Conservation (phyloP, 2,329 filamentous ascomycete species). For the Byssoonygena ceratinophila region DNA sequence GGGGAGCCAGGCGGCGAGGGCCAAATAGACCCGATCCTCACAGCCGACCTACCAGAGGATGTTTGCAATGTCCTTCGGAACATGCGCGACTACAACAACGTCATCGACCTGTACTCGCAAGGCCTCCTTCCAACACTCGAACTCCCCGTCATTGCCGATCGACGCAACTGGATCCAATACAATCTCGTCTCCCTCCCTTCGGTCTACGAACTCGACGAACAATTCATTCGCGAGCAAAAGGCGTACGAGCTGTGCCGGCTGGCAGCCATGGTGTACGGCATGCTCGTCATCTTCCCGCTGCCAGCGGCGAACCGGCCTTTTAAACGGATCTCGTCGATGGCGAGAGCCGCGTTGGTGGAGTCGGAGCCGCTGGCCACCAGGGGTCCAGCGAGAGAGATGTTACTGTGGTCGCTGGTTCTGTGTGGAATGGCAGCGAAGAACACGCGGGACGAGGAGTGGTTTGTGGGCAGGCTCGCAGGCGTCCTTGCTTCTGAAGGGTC, state of each 20-base stretch:
- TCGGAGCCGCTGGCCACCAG: conserved; percentile 21
- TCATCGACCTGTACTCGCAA: conserved; percentile 20
- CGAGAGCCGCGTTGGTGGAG: conserved; percentile 22
- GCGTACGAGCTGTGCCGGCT: conserved; percentile 31
- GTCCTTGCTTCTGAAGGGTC: conserved; percentile 16
- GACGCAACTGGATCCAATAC: conserved; percentile 33
- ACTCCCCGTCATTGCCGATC: conserved; percentile 23
- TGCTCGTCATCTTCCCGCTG: conserved; percentile 33
- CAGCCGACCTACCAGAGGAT: conserved; percentile 8
- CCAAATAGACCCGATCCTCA: conserved; percentile 5
- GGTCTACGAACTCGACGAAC: conserved; percentile 18
- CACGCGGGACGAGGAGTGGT: conserved; percentile 27
- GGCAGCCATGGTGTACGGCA: conserved; percentile 29
- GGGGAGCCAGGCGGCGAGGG: neutral
- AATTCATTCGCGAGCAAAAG: conserved; percentile 13
- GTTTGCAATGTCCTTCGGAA: conserved; percentile 18
- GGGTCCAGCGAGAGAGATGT: conserved; percentile 16
- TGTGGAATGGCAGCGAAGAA: conserved; percentile 32
- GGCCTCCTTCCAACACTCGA: conserved; percentile 17
- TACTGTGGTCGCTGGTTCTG: conserved; percentile 31
- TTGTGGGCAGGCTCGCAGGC: conserved; percentile 22
- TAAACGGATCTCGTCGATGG: conserved; percentile 21
- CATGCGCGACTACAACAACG: conserved; percentile 23
- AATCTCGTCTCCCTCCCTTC: conserved; percentile 27
- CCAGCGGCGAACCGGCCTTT: conserved; percentile 32